phyloP scores from a whole-genome alignment of 257 asterid genomes.

The Penstemon newberryi region DNA sequence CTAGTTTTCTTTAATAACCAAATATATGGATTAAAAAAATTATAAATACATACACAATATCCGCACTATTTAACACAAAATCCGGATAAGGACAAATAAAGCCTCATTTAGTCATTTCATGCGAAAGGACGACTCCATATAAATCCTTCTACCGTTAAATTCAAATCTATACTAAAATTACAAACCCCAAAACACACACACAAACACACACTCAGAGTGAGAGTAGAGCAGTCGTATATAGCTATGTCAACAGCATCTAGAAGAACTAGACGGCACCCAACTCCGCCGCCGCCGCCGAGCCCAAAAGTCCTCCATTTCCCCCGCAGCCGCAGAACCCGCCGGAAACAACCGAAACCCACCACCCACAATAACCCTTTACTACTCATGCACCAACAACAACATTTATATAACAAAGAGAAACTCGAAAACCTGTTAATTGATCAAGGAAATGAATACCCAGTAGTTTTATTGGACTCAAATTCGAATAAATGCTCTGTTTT shows the following conservation, averaged over 20 bases:
- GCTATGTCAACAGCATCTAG: constrained; percentile 38
- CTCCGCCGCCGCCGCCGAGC: constrained; percentile 74
- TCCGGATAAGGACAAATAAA: constrained; percentile 8
- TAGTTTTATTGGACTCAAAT: constrained; percentile 34
- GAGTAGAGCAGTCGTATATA: not conserved
- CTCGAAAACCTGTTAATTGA: constrained; percentile 47
- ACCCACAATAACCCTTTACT: constrained; percentile 22
- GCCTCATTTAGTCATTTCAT: constrained; percentile 8
- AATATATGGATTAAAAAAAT: not conserved
- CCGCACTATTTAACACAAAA: not conserved
- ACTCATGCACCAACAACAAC: constrained; percentile 29
- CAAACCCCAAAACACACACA: constrained; percentile 6
- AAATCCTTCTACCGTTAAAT: constrained; percentile 32
- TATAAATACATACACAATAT: not conserved
- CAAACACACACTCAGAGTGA: not conserved
- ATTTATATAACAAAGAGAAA: constrained; percentile 35
- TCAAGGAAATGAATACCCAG: constrained; percentile 39
- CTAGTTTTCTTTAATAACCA: too few species aligned
- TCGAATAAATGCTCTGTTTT: constrained; percentile 13
- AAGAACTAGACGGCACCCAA: constrained; percentile 63
- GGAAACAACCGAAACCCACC: constrained; percentile 42
- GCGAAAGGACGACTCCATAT: not conserved
- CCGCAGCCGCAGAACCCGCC: constrained; percentile 56
- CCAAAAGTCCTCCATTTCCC: constrained; percentile 81
- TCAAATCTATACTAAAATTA: constrained; percentile 17